Percentiles rank a stretch among this genome's conserved stretches.
Evolutionary conservation across 139 green algal genomes (phyloP).

Genomic region (Parachlorella kessleri): DNA sequence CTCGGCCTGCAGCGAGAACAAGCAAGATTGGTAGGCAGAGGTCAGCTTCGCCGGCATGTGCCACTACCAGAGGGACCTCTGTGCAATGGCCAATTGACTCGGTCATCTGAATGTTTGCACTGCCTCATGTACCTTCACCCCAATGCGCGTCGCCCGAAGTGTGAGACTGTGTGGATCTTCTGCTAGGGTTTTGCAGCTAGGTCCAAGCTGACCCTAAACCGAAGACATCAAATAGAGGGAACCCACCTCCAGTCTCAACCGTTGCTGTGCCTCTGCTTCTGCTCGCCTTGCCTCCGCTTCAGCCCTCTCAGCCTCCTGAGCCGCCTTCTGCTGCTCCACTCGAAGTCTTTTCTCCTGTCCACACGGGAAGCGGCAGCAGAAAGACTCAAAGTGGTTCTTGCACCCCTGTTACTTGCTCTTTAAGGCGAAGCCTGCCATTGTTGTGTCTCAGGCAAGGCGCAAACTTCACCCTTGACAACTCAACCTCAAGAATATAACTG

Average conservation of each 20-base stretch:
- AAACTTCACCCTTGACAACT: background rate
- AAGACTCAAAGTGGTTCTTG: background rate
- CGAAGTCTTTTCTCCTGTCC: background rate
- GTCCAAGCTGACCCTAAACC: no score
- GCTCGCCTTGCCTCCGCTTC: background rate
- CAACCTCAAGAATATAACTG: background rate
- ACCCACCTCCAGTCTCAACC: background rate
- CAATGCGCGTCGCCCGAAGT: no score
- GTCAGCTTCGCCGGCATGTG: no score
- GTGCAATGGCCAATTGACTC: background rate
- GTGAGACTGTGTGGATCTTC: no score
- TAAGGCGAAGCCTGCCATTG: no score
- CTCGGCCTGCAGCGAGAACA: constrained; percentile 17
- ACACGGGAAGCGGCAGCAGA: no score
- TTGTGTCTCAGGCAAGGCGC: background rate
- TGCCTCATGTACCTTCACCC: no score
- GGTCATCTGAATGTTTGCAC: background rate
- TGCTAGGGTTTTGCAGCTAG: no score
- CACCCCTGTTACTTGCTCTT: background rate
- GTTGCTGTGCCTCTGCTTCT: background rate
- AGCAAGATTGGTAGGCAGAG: no score
- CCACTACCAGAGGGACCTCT: background rate
- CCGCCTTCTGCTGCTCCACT: constrained; percentile 10
- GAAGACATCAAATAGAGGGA: no score
- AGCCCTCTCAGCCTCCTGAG: no score